Base-by-base conservation (phyloP, 345 rosid genomes). In the Populus euphratica region DNA sequence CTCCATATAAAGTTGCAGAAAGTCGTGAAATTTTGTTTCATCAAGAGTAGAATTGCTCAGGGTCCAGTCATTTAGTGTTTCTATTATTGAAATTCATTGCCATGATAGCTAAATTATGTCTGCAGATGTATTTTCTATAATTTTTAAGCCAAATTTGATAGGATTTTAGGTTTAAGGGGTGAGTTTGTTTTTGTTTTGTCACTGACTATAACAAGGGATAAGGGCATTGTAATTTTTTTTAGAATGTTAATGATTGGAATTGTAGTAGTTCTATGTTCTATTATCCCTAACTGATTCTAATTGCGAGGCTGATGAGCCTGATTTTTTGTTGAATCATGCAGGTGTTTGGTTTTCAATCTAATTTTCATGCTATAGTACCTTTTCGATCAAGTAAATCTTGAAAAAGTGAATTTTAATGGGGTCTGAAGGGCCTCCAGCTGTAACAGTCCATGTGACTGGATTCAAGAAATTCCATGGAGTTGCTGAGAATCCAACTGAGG, bases 391-490 rank as follows among this genome's bases (percentile, higher is more conserved):
- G 12, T 62, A 59, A 59, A 59, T 59, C 64, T 59, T 41, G 11
- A 21, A 54, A n/a, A 52, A 41, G 23, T 39, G 14, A 14, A 66
- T 44, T 29, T 25, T 41, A 47, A 96, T 96, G 98, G 99, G 99
- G 82, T 96, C 99, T 29, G 98, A 93, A 91, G 96, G 97, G 85
- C 97, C 93, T 81, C 78, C 91, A 3, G 82, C 87, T 36, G 88
- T 92, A 76, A 89, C 94, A n/a, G 79, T 96, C 66, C 89, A 96
- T 76, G 87, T 93, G 82, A 96, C 99, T 0, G 98, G 99, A 17
- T 96, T 96, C 84, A 93, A 96, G 87, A 96, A 92, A 85, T 93
- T 96, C 83, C 98, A 93, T 89, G 99, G 99, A 76, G 99, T 93
- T 82, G 84, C 97, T 21, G 98, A 91, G 83, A 96, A 96, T 84